Evolutionary conservation across 352 stramenopile genomes (phyloP), one percentile per base, ranked within the genome.

Genomic region (Chrysophaeum taylorii): DNA sequence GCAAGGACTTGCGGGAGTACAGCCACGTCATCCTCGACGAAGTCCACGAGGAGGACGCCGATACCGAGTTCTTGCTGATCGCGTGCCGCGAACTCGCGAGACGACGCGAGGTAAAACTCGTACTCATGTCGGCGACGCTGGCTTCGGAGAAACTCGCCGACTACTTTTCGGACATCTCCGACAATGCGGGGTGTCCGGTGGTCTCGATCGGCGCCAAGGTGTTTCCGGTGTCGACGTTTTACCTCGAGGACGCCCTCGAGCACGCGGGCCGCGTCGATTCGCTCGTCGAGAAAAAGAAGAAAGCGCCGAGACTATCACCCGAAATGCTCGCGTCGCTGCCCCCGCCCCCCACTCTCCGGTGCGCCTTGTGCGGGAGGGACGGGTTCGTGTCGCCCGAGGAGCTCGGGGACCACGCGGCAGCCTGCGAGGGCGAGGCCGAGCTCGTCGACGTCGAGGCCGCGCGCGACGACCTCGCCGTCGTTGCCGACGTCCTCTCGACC

Each of bases 71-170:
- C 74, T 74, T 97, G 53, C 82, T 98, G 38, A 97, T 97, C 73
- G 73, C 94, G 60, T 84, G 97, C 35, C 77, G 92, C 85, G 76
- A 89, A 80, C 23, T 92, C 74, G 60, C 73, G 27, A n/a, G 23
- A 23, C 21, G 33, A 25, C 50, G 68, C 23, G 54, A 68, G 23
- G 39, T 64, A 21, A 89, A 92, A 75, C 76, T 97, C 0, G 87
- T 97, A 41, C 76, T 97, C 9, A 98, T 98, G 93, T 95, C 85
- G 71, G 93, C 93, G 7, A 98, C 93, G 4, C 92, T 98, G 50
- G 89, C 96, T 63, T 89, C 90, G 2, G 82, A 94, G 35, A 95
- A 96, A 63, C 89, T 97, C 70, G 81, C 85, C 15, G 77, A 86
- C 15, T 98, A 97, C 72, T 97, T 96, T 72, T 78, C 87, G 60